These are phyloP conservation scores for Venturiaceae sp. DNA, from an alignment of 2,329 filamentous ascomycete genomes.

Conservation along the genomic window DNA sequence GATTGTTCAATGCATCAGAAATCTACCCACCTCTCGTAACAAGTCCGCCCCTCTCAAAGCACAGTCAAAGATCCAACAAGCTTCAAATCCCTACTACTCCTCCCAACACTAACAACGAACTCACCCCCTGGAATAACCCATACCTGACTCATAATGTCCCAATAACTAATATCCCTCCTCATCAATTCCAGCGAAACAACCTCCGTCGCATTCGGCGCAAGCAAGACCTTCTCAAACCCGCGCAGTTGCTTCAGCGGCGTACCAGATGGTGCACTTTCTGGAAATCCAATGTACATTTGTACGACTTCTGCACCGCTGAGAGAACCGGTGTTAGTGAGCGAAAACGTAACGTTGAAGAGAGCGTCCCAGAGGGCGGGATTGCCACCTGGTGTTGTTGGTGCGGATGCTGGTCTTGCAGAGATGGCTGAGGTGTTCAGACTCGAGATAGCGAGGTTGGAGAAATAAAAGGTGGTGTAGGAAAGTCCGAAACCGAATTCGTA, in stretches of 20 bases:
- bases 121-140: conserved; percentile 47
- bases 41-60: too few species aligned
- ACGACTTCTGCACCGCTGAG: conserved; percentile 57
- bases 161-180: conserved; percentile 54
- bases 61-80: neutral
- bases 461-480: conserved; percentile 51
- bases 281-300: conserved; percentile 50
- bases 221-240: conserved; percentile 10
- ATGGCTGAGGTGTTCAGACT: conserved; percentile 42
- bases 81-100: neutral
- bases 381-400: conserved; percentile 25
- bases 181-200: conserved; percentile 44
- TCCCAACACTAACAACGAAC: conserved; percentile 33
- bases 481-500: conserved; percentile 55
- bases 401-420: conserved; percentile 11
- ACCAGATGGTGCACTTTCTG: conserved; percentile 19
- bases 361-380: conserved; percentile 24
- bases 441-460: conserved; percentile 41
- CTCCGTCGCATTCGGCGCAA: conserved; percentile 14
- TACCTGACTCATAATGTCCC: conserved; percentile 49
- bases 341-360: conserved; percentile 41
- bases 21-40: too few species aligned
- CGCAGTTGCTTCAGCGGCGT: conserved; percentile 23
- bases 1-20: too few species aligned
- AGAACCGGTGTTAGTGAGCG: conserved; percentile 49